Evolutionary conservation across 2,329 filamentous ascomycete species (phyloP), one percentile per base, ranked within the genome.

Genomic region (Aspergillus transmontanensis): DNA sequence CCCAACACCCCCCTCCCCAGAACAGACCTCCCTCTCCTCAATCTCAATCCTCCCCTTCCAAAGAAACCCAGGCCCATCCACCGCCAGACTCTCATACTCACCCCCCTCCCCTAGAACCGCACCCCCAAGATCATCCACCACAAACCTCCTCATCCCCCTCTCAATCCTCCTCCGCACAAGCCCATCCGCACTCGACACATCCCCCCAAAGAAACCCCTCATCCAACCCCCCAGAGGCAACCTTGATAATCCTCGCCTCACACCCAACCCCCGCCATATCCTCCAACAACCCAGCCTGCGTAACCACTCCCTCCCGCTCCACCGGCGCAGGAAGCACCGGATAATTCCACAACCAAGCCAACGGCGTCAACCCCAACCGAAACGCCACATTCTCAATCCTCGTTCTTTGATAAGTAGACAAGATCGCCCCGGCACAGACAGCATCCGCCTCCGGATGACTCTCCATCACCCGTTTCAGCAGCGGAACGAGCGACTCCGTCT

Each of bases 381-480:
- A 75, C 12, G 94, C 94, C 12, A 98, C 89, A 62, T 92, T 94
- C 80, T 99, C 95, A 57, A 99, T 90, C n/a, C 95, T 86, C 1
- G 94, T 98, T 61, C 95, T 90, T 80, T 99, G 95, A 79, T 99
- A 99, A 3, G 93, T 96, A 11, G 93, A 96, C 43, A 98, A 81
- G 65, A 99, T 97, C 23, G 95, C 95, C 59, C 95, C 95, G 0
- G 94, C 93, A 69, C 90, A 94, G 57, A 99, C 82, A 36, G 94
- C 95, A 75, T 96, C 94, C 58, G 91, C 90, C 62, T 90, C 86
- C 0, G 94, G 94, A 74, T 97, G 91, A 2, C 81, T 83, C 11
- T 78, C 73, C 73, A 89, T 86, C 63, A 97, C 85, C 57, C 83
- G 84, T 21, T 76, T 78, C n/a, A 99, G 84, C 23, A 99, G 84